Evolutionary conservation across 352 stramenopile species (phyloP).

Genomic region (Pythium dissotocum): DNA sequence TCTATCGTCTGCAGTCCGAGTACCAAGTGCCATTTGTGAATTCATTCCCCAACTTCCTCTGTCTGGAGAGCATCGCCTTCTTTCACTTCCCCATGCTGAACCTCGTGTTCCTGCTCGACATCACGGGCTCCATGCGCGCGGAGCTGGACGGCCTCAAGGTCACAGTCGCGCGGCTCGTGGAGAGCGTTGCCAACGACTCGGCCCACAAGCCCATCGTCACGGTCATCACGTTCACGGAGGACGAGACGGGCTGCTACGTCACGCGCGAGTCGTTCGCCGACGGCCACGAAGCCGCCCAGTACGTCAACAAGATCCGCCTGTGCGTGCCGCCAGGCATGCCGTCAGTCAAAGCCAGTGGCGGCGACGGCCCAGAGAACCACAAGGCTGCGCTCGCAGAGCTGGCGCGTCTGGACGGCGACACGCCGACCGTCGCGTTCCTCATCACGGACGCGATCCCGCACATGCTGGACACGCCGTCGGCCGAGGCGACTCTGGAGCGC

Average conservation of each 20-base stretch:
- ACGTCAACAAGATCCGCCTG: constrained; percentile 44
- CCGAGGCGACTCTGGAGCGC: constrained; percentile 43
- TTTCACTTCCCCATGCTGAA: constrained; percentile 48
- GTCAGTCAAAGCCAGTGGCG: constrained; percentile 43
- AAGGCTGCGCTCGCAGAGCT: constrained; percentile 62
- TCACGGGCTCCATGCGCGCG: constrained; percentile 68
- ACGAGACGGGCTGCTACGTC: constrained; percentile 51
- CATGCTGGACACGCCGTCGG: constrained; percentile 35
- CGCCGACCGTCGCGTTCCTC: constrained; percentile 65
- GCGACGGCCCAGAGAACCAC: constrained; percentile 68
- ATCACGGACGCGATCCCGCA: constrained; percentile 67
- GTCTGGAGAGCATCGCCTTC: not conserved
- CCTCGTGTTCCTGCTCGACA: constrained; percentile 72
- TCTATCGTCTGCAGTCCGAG: too few relatives aligned
- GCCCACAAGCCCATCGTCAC: constrained; percentile 61
- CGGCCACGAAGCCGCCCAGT: constrained; percentile 40
- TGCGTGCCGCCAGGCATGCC: constrained; percentile 42
- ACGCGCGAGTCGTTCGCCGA: constrained; percentile 64
- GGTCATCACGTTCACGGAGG: constrained; percentile 74
- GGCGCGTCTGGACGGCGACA: constrained; percentile 43
- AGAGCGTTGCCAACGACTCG: constrained; percentile 46
- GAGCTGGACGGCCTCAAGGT: constrained; percentile 58
- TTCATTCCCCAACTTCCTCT: constrained; percentile 11
- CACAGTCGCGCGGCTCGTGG: constrained; percentile 53
- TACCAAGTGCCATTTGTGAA: too few relatives aligned